These are phyloP conservation scores for Incumbomyces delicatus DNA, from an alignment of 2,329 filamentous ascomycete species.

Conservation along the genomic window DNA sequence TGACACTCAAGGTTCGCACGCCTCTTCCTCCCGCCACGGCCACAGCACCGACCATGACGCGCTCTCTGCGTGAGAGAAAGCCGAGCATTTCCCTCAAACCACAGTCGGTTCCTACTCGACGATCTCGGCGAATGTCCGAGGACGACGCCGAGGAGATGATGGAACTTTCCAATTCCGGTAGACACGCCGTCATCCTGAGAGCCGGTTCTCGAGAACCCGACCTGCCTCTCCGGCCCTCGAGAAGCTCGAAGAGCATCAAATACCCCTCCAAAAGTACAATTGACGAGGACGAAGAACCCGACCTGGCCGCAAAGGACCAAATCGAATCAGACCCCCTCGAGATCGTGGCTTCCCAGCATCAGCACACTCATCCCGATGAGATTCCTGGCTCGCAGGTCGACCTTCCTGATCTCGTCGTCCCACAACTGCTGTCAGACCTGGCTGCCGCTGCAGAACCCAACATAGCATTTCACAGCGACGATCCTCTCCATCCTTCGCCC, in stretches of 20 bases:
- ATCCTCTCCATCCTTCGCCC: conserved; percentile 12
- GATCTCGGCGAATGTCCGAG: conserved; percentile 51
- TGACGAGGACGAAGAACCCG: conserved; percentile 34
- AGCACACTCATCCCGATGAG: conserved; percentile 33
- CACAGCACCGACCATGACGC: conserved; percentile 14
- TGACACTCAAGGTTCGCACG: conserved; percentile 20
- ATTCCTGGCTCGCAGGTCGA: conserved; percentile 28
- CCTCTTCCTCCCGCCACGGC: too few species aligned
- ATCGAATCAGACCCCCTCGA: conserved; percentile 21
- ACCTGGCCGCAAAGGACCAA: conserved; percentile 23
- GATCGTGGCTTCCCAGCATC: conserved; percentile 27
- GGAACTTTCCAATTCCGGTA: conserved; percentile 50
- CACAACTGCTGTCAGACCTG: conserved; percentile 17
- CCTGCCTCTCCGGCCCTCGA: conserved; percentile 30
- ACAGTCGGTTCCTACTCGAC: conserved; percentile 26
- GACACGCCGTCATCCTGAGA: conserved; percentile 45
- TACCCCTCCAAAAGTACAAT: conserved; percentile 30
- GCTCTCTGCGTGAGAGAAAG: conserved; percentile 25
- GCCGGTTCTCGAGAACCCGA: conserved; percentile 46
- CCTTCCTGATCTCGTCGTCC: conserved; percentile 18
- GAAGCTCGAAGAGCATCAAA: conserved; percentile 34
- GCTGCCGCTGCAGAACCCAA: not conserved
- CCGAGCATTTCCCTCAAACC: conserved; percentile 20
- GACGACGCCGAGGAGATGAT: conserved; percentile 47
- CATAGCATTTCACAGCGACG: not conserved